Evolutionary conservation across 192 early-diverging fungal genomes (phyloP).

Genomic region (Geosiphon pyriformis): DNA sequence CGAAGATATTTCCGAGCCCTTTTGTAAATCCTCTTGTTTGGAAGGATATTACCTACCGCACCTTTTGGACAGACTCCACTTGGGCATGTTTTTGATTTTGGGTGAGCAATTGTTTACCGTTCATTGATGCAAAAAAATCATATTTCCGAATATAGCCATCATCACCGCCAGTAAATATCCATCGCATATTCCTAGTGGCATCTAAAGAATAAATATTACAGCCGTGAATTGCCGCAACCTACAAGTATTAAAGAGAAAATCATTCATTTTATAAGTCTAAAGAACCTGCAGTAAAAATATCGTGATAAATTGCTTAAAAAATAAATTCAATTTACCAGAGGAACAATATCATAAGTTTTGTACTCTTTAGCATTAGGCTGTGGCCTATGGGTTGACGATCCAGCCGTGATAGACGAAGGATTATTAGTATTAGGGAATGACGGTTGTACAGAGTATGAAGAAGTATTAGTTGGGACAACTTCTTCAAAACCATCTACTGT

Average conservation of each 20-base stretch:
- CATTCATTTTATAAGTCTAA: no score
- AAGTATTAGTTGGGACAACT: constrained; percentile 4
- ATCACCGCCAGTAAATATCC: constrained; percentile 81
- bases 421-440: background rate
- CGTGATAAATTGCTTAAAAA: background rate
- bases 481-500: constrained; percentile 1
- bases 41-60: constrained; percentile 24
- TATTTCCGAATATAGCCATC: constrained; percentile 95
- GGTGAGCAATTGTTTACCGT: constrained; percentile 76
- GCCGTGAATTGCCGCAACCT: constrained; percentile 60
- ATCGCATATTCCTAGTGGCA: constrained; percentile 66
- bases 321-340: constrained; percentile 27
- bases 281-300: no score
- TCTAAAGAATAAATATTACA: constrained; percentile 65
- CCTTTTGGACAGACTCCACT: constrained; percentile 80
- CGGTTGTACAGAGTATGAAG: constrained; percentile 15
- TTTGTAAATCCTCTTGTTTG: background rate
- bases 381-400: constrained; percentile 24
- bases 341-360: constrained; percentile 42
- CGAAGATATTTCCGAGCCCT: no score
- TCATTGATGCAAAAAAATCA: constrained; percentile 84
- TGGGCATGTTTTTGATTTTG: constrained; percentile 79
- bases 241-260: no score
- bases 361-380: constrained; percentile 36
- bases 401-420: no score